Evolutionary conservation across 2,329 filamentous ascomycete species (phyloP), one percentile per base, ranked within the genome.

Genomic region (Cladosporium sp.): DNA sequence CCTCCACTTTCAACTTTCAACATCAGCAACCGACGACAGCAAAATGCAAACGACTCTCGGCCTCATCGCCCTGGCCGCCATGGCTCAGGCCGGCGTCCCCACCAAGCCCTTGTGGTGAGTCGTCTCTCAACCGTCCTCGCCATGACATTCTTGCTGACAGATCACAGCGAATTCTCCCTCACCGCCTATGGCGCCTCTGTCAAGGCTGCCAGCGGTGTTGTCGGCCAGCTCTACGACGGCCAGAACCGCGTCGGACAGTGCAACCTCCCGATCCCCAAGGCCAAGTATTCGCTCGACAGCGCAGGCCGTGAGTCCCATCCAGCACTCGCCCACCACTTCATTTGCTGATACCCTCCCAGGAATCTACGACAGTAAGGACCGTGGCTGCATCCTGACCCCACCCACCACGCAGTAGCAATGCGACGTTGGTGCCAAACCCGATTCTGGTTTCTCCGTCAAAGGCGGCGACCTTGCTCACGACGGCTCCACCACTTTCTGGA

Each of bases 381-480:
- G 81, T 58, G 84, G 85, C 20, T 88, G 86, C 66, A 84, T 86
- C 70, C 74, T 87, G 66, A 87, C 85, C 61, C 76, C 78, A 37
- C 78, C 80, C 0, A 84, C 83, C 1, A 78, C 76, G 28, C 81
- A 85, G 49, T 81, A 84, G 59, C 84, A 87, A 66, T 87, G 86
- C 64, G 85, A 88, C 63, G 62, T 66, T 24, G 80, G 80, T 48
- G 80, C 79, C 15, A 62, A 66, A 15, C 78, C 81, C 12, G 78
- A 75, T 20, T 66, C 76, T 32, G 84, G 84, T 28, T 88, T 87
- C 71, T 73, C 74, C 8, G 76, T 87, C 58, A 79, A 78, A 24
- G 71, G 80, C 59, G 84, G 84, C 34, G 65, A 69, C 6, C 66
- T 89, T 19, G 74, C 74, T 2, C 82, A 79, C 70, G 28, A 28